Evolutionary conservation across 495 filamentous ascomycete species (phyloP), one percentile per base, ranked within the genome.

Genomic region (Baudoinia panamericana): DNA sequence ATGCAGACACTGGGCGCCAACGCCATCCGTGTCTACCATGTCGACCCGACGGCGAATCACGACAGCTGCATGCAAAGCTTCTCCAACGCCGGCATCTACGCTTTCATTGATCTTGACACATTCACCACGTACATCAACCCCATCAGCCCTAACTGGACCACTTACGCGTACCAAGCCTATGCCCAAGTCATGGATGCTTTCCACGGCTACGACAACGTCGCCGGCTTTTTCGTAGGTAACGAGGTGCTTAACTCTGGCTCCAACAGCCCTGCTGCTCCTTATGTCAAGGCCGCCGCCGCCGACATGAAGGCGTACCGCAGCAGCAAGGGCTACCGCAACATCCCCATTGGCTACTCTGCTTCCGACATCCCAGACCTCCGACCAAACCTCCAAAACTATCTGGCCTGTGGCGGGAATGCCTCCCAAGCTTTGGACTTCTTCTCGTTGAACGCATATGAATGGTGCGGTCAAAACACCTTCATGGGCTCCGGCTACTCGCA

Each of bases 21-120:
- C 56, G 66, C 80, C 15, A 87, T 93, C 53, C 82, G 85, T 30
- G 81, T 92, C 30, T 93, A 93, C 60, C 85, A 92, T 55, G 85
- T 92, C 39, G 79, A 88, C 50, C 56, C 81, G 3, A 53, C 55
- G 13, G 70, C 52, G 20, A 67, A 88, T 51, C 84, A 93, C 59
- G 59, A 69, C 41, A 79, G 71, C 26, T 95, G 87, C 62, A 94
- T 94, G 87, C 62, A 68, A 13, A 68, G 71, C 13, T 72, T 95
- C 53, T 78, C 72, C 12, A 78, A 82, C 52, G 84, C 82, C 39
- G 84, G 84, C 20, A 90, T 93, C 54, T 87, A 92, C 53, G 54
- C 82, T 31, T 75, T 83, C 52, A 68, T 90, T 21, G 85, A 93
- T 60, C 65, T 93, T 45, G 85, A 92, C 52, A 87, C 80, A 26